A percentile compares a stretch with the other conserved stretches of the same genome.
These are phyloP conservation scores for Trypanosoma congolense DNA, from an alignment of 208 protist genomes.

Conservation along the genomic window DNA sequence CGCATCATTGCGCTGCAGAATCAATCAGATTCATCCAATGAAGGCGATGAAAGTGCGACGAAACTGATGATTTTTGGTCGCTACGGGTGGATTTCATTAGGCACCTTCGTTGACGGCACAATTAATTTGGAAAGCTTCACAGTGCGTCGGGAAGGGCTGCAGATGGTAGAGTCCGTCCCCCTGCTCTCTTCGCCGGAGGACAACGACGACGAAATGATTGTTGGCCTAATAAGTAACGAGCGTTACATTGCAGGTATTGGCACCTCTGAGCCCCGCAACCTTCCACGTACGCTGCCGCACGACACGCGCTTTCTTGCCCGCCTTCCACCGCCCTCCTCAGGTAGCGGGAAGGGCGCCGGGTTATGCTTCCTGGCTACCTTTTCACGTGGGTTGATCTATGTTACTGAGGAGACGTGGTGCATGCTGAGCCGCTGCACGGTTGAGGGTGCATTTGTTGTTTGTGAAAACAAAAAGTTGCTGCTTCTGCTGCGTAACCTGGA, in stretches of 20 bases:
- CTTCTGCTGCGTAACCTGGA: conserved; percentile 81
- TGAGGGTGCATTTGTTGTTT: conserved; percentile 66
- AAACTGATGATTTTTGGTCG: conserved; percentile 39
- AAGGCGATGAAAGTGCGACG: conserved; percentile 1
- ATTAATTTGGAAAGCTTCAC: conserved; percentile 41
- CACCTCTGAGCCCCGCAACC: neutral
- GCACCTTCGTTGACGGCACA: conserved; percentile 46
- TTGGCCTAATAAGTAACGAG: conserved; percentile 12
- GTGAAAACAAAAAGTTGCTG: conserved; percentile 42
- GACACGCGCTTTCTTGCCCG: conserved; percentile 21
- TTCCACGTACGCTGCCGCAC: conserved; percentile 24
- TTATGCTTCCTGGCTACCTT: conserved; percentile 52
- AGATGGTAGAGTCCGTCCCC: conserved; percentile 14
- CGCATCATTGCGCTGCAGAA: conserved; percentile 9
- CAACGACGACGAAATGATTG: conserved; percentile 3
- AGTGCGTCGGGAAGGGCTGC: conserved; percentile 5
- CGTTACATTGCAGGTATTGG: conserved; percentile 19
- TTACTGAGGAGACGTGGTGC: conserved; percentile 44
- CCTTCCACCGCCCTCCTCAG: neutral
- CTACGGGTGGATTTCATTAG: conserved; percentile 35
- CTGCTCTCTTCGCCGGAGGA: neutral
- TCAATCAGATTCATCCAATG: neutral
- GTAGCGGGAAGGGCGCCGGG: neutral
- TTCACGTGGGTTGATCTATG: conserved; percentile 61
- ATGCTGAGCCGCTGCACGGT: conserved; percentile 63